Base-by-base conservation (phyloP, 75 land plant genomes). In the Chamaecyparis obtusa region DNA sequence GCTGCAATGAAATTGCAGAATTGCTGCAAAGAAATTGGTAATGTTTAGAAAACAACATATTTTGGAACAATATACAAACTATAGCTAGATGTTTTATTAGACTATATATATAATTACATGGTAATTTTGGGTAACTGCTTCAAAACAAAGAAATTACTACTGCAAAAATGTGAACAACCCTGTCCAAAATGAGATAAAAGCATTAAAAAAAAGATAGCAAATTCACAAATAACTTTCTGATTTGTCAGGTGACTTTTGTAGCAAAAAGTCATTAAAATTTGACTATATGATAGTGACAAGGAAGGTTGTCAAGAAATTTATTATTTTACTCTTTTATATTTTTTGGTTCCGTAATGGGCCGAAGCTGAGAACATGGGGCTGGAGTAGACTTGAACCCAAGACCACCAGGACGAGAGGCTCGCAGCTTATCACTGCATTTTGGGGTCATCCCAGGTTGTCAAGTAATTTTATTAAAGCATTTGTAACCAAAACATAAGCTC, bases 1-100 rank as follows among this genome's bases (percentile, higher is more conserved):
- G 92, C 86, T 91, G 92, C 44, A 91, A 85, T 51, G 92, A 91
- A 75, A 91, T 87, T 69, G 87, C 92, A 36, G 92, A 91, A 84
- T 91, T 91, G 71, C 92, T 91, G 89, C 89, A 87, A 51, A 36
- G 4, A 84, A 35, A 44, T 54, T 5, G 7, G 36, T 48, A 77
- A 86, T 67, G 9, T 44, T 83, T 49, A 83, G 84, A 83, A 46
- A 21, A 48, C 32, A 49, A n/a, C 36, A 84, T 13, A 56, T 44
- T 55, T 16, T 64, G 1, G 32, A 80, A 80, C 11, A 43, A 81
- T 44, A n/a, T 44, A 46, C 51, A 30, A 44, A 81, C 48, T 27
- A 27, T 9, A 46, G 44, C n/a, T 9, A 81, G 83, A 81, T n/a
- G 27, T 0, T 46, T 16, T 27, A 41, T 43, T 2, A 41, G 44